Evolutionary conservation across 345 rosid genomes (phyloP), one percentile per base, ranked within the genome.

Genomic region (Syzygium oleosum): DNA sequence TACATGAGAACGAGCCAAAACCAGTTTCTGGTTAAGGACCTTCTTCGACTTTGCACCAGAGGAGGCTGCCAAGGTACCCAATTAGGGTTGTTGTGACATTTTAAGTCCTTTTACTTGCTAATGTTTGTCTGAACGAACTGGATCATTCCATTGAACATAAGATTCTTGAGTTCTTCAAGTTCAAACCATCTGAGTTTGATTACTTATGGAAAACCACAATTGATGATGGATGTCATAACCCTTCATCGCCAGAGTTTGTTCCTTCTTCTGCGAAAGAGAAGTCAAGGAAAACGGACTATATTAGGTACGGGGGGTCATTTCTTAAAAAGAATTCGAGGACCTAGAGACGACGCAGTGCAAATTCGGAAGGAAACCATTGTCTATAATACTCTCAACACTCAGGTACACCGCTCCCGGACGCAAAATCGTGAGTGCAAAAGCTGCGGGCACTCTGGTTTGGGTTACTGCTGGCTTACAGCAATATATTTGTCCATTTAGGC

Each of bases 161-260:
- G 93, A 91, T 95, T 84, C 91, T 91, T 46, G 90, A 91, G 89
- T 95, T 92, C 92, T 96, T 98, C 89, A 38, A 38, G 41, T 38
- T 38, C 41, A 94, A 89, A 87, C 99, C 99, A 59, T 94, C 91
- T 90, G 93, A 93, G 90, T 91, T 89, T 4, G 98, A 98, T 92
- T 94, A 98, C 0, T 95, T 98, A 92, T 98, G 99, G 99, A 98
- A 93, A 91, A 90, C 93, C 68, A 93, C 97, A 16, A 96, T 94
- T 52, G 88, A 94, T 90, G 99, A 94, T 90, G 98, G 97, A 55
- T 96, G 97, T 52, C 98, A 96, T 89, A 98, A 98, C 87, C 98
- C 99, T n/a, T 92, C 98, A 12, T 98, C 99, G 99, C 99, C 98
- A 0, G 99, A 98, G 95, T 96, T 98, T 92, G 99, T 98, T 90